Percentiles rank a stretch among this genome's conserved stretches.
phyloP scores from a whole-genome alignment of 2,329 filamentous ascomycete genomes.

The Fusarium nisikadoi region DNA sequence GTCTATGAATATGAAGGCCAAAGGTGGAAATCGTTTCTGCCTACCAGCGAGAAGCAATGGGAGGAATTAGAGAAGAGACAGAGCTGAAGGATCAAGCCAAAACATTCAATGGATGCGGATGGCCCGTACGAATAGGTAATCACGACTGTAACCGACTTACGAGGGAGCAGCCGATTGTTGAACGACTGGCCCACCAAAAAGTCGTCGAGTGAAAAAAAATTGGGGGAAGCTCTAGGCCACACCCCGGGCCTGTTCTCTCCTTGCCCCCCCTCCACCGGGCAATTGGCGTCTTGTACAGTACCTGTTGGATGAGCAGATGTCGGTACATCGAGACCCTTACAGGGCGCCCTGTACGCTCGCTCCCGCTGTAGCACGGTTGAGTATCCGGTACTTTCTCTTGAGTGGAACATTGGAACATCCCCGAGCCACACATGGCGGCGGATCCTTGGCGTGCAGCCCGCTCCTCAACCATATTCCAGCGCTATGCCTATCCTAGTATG shows the following conservation, averaged over 20 bases:
- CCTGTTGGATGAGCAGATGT: slow-evolving; percentile 27
- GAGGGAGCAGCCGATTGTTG: slow-evolving; percentile 50
- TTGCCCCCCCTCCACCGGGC: slow-evolving; percentile 22
- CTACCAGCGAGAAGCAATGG: slow-evolving; percentile 44
- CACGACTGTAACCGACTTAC: slow-evolving; percentile 42
- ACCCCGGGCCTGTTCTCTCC: slow-evolving; percentile 36
- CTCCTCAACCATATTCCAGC: slow-evolving; percentile 58
- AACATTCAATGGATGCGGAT: slow-evolving; percentile 31
- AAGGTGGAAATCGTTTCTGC: slow-evolving; percentile 39
- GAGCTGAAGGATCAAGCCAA: slow-evolving; percentile 29
- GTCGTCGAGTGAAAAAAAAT: slow-evolving; percentile 48
- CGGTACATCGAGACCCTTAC: slow-evolving; percentile 36
- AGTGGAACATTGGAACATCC: slow-evolving; percentile 37
- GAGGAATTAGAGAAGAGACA: slow-evolving; percentile 38
- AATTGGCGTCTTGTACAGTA: slow-evolving; percentile 23
- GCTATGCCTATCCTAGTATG: slow-evolving; percentile 48
- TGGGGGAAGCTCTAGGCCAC: slow-evolving; percentile 47
- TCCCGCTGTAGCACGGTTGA: slow-evolving; percentile 32
- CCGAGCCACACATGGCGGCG: slow-evolving; percentile 44
- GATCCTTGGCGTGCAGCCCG: slow-evolving; percentile 45
- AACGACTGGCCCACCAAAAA: slow-evolving; percentile 50
- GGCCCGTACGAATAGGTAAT: slow-evolving; percentile 44
- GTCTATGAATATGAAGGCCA: slow-evolving; percentile 43
- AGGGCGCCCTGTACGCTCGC: slow-evolving; percentile 20
- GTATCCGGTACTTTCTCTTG: slow-evolving; percentile 42